phyloP scores from a whole-genome alignment of 2,329 filamentous ascomycete genomes.

The Cladosporium sp. region DNA sequence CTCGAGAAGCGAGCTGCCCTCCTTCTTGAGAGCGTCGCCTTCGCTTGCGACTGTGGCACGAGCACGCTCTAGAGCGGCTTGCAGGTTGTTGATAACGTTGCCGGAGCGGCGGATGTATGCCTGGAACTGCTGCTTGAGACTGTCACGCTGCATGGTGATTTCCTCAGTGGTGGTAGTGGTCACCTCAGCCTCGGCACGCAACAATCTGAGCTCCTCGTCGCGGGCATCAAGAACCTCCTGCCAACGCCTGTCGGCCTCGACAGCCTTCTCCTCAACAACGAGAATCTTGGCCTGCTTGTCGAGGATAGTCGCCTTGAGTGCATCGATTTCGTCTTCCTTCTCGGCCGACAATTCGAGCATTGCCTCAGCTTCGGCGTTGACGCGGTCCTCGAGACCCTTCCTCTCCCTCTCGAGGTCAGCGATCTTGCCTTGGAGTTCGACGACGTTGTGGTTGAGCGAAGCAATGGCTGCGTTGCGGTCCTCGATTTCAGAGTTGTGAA shows the following conservation, averaged over 20 bases:
- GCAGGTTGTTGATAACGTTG: conserved; percentile 39
- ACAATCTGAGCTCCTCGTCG: conserved; percentile 42
- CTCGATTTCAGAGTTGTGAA: conserved; percentile 37
- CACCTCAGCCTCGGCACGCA: conserved; percentile 28
- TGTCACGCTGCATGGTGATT: conserved; percentile 33
- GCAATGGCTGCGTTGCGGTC: conserved; percentile 39
- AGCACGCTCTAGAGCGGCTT: conserved; percentile 33
- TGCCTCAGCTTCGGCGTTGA: conserved; percentile 39
- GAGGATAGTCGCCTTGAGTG: conserved; percentile 32
- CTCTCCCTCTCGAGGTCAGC: conserved; percentile 34
- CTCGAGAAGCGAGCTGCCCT: conserved; percentile 27
- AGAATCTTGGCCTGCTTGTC: conserved; percentile 40
- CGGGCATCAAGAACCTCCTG: conserved; percentile 43
- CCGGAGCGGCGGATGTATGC: conserved; percentile 41
- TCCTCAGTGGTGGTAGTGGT: conserved; percentile 32
- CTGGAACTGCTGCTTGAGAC: conserved; percentile 33
- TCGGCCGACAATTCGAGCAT: conserved; percentile 40
- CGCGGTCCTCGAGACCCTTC: conserved; percentile 37
- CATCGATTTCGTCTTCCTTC: conserved; percentile 38
- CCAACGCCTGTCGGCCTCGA: conserved; percentile 44
- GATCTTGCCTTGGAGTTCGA: conserved; percentile 27
- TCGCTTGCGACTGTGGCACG: conserved; percentile 31
- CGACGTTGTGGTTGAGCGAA: conserved; percentile 33
- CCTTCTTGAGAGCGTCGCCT: conserved; percentile 25
- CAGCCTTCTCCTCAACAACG: conserved; percentile 36